Percentiles rank a stretch among this genome's conserved stretches.
phyloP scores from a whole-genome alignment of 495 filamentous ascomycete species.

The Trichocladium antarcticum region DNA sequence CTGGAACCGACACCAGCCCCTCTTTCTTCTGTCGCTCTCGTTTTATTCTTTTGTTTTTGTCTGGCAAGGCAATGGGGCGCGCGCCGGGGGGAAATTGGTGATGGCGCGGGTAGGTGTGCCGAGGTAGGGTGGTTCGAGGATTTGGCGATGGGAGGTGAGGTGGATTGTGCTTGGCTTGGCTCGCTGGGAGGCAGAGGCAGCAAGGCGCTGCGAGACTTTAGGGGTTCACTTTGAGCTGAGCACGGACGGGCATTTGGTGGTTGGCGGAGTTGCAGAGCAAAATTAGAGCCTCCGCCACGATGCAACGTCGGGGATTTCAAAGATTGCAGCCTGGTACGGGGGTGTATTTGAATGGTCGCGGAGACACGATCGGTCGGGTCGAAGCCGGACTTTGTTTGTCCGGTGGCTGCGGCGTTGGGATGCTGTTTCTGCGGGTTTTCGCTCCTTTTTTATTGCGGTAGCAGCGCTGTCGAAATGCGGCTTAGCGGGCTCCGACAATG shows the following conservation, averaged over 20 bases:
- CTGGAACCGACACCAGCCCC: too few species aligned
- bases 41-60: neutral
- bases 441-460: slow-evolving; percentile 4
- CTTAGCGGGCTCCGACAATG: neutral
- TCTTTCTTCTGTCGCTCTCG: neutral
- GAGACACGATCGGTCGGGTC: too few species aligned
- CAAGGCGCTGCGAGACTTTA: slow-evolving; percentile 2
- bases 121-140: too few species aligned
- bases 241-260: neutral
- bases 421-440: neutral
- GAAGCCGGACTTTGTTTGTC: neutral
- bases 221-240: slow-evolving; percentile 3
- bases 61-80: too few species aligned
- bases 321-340: too few species aligned
- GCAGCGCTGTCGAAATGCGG: neutral
- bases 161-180: neutral
- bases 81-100: too few species aligned
- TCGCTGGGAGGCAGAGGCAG: too few species aligned
- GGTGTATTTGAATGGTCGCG: too few species aligned
- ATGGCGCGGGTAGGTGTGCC: too few species aligned
- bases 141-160: too few species aligned
- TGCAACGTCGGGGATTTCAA: neutral
- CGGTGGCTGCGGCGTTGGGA: neutral
- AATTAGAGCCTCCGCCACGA: neutral
- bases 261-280: neutral